Percentiles rank a stretch among this genome's conserved stretches.
Conservation (phyloP, 768 basidiomycete species). For the Hydnomerulius pinastri region DNA sequence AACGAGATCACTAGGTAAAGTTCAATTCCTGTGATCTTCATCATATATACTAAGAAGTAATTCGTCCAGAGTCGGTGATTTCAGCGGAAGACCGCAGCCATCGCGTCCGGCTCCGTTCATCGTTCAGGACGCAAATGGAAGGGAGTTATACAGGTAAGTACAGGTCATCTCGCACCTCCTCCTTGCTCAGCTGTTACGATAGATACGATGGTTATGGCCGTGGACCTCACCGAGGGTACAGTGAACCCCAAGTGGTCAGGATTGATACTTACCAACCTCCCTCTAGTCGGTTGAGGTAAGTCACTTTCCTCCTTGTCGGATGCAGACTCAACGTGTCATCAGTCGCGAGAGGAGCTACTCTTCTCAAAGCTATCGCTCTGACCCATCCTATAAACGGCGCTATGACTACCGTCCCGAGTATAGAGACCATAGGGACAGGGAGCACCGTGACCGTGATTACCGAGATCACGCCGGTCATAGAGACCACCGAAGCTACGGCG, state of each 20-base stretch:
- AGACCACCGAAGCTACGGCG: constrained; percentile 12
- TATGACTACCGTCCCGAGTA: constrained; percentile 22
- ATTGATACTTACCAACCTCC: constrained; percentile 21
- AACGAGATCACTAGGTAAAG: constrained; percentile 62
- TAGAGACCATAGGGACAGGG: constrained; percentile 23
- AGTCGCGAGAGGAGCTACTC: constrained; percentile 28
- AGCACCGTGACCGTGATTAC: constrained; percentile 23
- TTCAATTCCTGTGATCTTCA: not conserved
- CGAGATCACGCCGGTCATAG: constrained; percentile 18
- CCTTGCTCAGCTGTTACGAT: constrained; percentile 3
- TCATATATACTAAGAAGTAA: not conserved
- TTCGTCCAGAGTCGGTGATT: constrained; percentile 52
- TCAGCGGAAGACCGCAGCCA: constrained; percentile 32
- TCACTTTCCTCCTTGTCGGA: not conserved
- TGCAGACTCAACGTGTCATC: constrained; percentile 8
- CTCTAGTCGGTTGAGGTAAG: constrained; percentile 22
- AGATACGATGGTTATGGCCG: constrained; percentile 31
- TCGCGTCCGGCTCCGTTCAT: constrained; percentile 45
- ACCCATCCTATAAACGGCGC: constrained; percentile 24
- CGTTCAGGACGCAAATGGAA: constrained; percentile 62
- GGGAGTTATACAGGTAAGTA: constrained; percentile 55
- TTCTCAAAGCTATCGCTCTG: constrained; percentile 22
- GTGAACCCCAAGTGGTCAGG: constrained; percentile 28
- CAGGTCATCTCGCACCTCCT: not conserved
- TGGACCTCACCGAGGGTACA: constrained; percentile 22